Evolutionary conservation across 2,329 filamentous ascomycete genomes (phyloP).

Genomic region (Aspergillus pseudoterreus): DNA sequence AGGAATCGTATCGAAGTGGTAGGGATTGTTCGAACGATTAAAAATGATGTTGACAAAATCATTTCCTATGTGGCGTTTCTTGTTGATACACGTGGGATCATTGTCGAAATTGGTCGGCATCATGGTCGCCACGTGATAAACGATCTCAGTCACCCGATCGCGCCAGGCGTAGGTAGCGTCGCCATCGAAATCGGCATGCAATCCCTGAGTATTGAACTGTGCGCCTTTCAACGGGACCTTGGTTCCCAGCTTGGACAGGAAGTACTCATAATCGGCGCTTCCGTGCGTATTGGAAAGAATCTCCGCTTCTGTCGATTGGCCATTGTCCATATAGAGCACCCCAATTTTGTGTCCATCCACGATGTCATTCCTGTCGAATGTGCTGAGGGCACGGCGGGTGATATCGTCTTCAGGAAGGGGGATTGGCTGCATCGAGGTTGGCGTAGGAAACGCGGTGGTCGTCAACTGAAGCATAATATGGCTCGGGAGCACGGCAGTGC

Average conservation of each 20-base stretch:
- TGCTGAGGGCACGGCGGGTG: conserved; percentile 68
- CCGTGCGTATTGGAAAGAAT: conserved; percentile 85
- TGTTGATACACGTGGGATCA: conserved; percentile 72
- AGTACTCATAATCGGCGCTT: conserved; percentile 81
- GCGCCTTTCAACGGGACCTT: conserved; percentile 76
- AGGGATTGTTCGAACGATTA: conserved; percentile 89
- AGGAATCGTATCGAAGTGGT: conserved; percentile 86
- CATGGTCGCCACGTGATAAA: conserved; percentile 94
- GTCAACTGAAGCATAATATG: conserved; percentile 46
- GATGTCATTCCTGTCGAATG: conserved; percentile 82
- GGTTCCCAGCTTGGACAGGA: conserved; percentile 77
- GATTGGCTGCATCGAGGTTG: conserved; percentile 62
- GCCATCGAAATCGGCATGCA: conserved; percentile 81
- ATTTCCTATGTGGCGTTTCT: conserved; percentile 95
- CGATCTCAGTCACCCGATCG: conserved; percentile 88
- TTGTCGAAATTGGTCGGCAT: conserved; percentile 85
- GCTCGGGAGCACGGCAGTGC: conserved; percentile 42
- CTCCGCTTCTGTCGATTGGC: conserved; percentile 75
- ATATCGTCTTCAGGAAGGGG: conserved; percentile 70
- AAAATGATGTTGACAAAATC: conserved; percentile 98
- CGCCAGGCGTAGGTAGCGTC: conserved; percentile 91
- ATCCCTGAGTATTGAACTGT: conserved; percentile 86
- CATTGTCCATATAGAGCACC: conserved; percentile 86
- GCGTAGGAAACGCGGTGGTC: conserved; percentile 42
- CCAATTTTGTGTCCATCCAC: conserved; percentile 95